phyloP scores from a whole-genome alignment of 2,329 filamentous ascomycete species.

The Mollisia scopiformis region DNA sequence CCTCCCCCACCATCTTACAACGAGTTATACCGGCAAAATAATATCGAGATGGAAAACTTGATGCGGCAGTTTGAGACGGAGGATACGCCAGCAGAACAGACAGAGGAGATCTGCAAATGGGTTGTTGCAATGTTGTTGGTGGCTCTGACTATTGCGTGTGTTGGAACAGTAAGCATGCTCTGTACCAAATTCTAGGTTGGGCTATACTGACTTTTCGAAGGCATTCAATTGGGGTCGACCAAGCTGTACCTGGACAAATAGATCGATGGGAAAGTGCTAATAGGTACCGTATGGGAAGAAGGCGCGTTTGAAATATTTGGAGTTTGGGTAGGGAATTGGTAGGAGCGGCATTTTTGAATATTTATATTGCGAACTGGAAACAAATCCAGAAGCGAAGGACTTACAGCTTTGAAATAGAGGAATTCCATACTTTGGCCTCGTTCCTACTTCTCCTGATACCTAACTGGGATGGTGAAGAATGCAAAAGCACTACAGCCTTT shows the following conservation, averaged over 20 bases:
- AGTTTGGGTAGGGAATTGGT: background rate
- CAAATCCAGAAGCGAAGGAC: background rate
- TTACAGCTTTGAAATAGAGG: background rate
- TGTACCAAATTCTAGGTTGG: background rate
- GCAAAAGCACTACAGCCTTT: too few relatives aligned
- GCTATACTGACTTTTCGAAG: background rate
- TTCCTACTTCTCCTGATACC: too few relatives aligned
- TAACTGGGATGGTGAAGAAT: too few relatives aligned
- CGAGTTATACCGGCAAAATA: constrained; percentile 25
- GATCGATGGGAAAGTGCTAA: background rate
- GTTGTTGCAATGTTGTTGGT: constrained; percentile 35
- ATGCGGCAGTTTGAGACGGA: constrained; percentile 24
- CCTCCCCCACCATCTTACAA: constrained; percentile 32
- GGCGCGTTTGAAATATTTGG: background rate
- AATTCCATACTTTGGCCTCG: too few relatives aligned
- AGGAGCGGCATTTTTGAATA: background rate
- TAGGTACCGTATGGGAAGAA: background rate
- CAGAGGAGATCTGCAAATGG: constrained; percentile 34
- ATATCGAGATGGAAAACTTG: constrained; percentile 25
- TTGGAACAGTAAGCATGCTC: constrained; percentile 25
- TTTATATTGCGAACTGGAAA: background rate
- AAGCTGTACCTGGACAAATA: background rate
- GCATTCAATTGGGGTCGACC: constrained; percentile 2
- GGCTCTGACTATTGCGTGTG: constrained; percentile 28
- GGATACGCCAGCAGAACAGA: constrained; percentile 24